phyloP scores from a whole-genome alignment of 2,329 filamentous ascomycete species.

The Emergomyces orientalis region DNA sequence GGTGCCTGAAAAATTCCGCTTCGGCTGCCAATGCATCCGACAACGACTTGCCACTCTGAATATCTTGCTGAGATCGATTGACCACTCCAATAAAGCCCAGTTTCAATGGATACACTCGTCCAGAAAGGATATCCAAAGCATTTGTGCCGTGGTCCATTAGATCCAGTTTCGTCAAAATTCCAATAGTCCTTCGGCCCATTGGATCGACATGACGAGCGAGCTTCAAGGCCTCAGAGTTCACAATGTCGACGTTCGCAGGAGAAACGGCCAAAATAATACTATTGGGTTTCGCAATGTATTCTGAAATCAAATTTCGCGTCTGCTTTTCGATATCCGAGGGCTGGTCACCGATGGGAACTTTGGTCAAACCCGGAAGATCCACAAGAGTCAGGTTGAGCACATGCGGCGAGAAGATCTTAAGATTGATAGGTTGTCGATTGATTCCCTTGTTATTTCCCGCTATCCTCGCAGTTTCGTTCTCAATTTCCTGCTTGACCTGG shows the following conservation, averaged over 20 bases:
- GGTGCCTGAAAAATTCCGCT: slow-evolving; percentile 90
- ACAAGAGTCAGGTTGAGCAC: slow-evolving; percentile 94
- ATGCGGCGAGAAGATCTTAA: slow-evolving; percentile 96
- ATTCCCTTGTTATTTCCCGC: slow-evolving; percentile 97
- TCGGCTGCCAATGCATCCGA: slow-evolving; percentile 83
- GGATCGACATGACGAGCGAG: slow-evolving; percentile 94
- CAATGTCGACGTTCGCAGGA: slow-evolving; percentile 93
- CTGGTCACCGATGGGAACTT: slow-evolving; percentile 96
- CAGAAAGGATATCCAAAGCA: slow-evolving; percentile 92
- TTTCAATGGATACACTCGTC: slow-evolving; percentile 91
- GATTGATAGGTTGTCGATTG: slow-evolving; percentile 92
- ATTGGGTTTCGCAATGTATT: slow-evolving; percentile 98
- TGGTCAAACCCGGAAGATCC: slow-evolving; percentile 89
- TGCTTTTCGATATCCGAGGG: slow-evolving; percentile 98
- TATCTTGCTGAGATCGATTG: slow-evolving; percentile 96
- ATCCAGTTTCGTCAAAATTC: slow-evolving; percentile 92
- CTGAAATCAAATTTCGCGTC: slow-evolving; percentile 87
- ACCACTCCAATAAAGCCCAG: slow-evolving; percentile 97
- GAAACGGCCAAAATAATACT: slow-evolving; percentile 96
- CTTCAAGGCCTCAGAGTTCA: slow-evolving; percentile 96
- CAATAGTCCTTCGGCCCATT: slow-evolving; percentile 87
- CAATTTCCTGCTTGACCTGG: slow-evolving; percentile 92
- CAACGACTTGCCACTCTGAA: slow-evolving; percentile 91
- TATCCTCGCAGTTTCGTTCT: slow-evolving; percentile 91
- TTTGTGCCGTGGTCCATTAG: slow-evolving; percentile 99